Percentiles rank a stretch among this genome's conserved stretches.
These are phyloP conservation scores for Arxiozyma slooffiae DNA, from an alignment of 1,139 yeast genomes.

Conservation along the genomic window DNA sequence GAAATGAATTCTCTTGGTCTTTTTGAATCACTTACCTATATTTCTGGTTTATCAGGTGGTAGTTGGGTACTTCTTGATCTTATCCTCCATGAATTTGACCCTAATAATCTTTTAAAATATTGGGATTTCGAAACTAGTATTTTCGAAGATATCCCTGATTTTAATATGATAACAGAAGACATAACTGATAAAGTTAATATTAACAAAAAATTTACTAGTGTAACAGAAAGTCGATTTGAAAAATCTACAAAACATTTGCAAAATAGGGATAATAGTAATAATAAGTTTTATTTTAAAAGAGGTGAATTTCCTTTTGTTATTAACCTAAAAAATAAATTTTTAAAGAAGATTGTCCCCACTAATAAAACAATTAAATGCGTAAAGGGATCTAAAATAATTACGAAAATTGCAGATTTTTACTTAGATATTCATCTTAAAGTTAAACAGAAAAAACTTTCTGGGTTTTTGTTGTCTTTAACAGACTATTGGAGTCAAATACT, in stretches of 20 bases:
- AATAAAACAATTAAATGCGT: constrained; percentile 11
- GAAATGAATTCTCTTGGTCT: constrained; percentile 49
- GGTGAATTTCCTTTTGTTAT: constrained; percentile 10
- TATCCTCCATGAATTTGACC: constrained; percentile 39
- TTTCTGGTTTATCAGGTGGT: constrained; percentile 65
- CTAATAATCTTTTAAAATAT: constrained; percentile 29
- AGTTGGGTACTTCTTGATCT: constrained; percentile 51
- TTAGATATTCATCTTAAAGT: constrained; percentile 44
- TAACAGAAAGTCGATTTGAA: not conserved
- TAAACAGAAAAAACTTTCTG: constrained; percentile 41
- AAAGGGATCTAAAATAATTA: not conserved
- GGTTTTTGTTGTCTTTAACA: constrained; percentile 50
- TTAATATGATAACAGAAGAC: constrained; percentile 29
- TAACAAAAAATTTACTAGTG: not conserved
- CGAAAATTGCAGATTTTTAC: constrained; percentile 38
- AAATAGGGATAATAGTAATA: not conserved
- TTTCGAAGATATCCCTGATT: constrained; percentile 45
- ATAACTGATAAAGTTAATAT: constrained; percentile 13
- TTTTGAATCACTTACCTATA: constrained; percentile 44
- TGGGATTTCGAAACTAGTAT: constrained; percentile 45
- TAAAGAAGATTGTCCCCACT: not conserved
- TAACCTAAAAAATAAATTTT: not conserved
- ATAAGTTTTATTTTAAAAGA: constrained; percentile 12
- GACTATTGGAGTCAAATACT: constrained; percentile 64
- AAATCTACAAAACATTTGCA: not conserved